Evolutionary conservation across 164 flowering plant species (phyloP).

Genomic region (Aristolochia californica): DNA sequence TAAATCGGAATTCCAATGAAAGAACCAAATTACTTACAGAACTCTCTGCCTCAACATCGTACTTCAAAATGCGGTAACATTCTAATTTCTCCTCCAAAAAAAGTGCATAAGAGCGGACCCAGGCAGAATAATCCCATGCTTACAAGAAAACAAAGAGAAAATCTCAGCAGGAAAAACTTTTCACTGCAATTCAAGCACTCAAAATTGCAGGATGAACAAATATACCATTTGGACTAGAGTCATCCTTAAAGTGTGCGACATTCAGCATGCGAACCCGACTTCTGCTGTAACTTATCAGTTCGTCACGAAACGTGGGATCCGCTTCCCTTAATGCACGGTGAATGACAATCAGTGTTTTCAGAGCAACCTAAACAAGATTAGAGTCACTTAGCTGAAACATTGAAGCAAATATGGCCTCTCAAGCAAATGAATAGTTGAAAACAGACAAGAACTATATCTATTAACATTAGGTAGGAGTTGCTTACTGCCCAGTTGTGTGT

Average conservation of each 20-base stretch:
- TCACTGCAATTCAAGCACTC: no score
- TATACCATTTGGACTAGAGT: slow-evolving; percentile 88
- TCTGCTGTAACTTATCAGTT: slow-evolving; percentile 75
- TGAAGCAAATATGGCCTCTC: no score
- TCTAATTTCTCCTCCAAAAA: slow-evolving; percentile 91
- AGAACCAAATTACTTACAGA: slow-evolving; percentile 43
- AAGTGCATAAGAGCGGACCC: slow-evolving; percentile 91
- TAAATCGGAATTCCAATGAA: not conserved
- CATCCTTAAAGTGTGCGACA: slow-evolving; percentile 92
- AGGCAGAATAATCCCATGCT: slow-evolving; percentile 99
- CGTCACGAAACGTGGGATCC: slow-evolving; percentile 89
- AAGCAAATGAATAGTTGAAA: no score
- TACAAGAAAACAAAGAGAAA: slow-evolving; percentile 11
- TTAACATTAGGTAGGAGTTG: no score
- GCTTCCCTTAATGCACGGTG: slow-evolving; percentile 98
- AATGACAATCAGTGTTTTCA: slow-evolving; percentile 84
- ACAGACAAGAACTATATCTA: no score
- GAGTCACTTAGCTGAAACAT: not conserved
- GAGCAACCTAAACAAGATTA: slow-evolving; percentile 53
- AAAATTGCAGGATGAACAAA: slow-evolving; percentile 1
- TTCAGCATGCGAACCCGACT: slow-evolving; percentile 87
- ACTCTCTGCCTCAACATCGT: slow-evolving; percentile 74
- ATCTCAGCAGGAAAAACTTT: slow-evolving; percentile 1
- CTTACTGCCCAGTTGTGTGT: slow-evolving; percentile 95
- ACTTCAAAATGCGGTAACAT: slow-evolving; percentile 76